These are phyloP conservation scores for Madurella mycetomatis DNA, from an alignment of 2,329 filamentous ascomycete species.

Conservation along the genomic window DNA sequence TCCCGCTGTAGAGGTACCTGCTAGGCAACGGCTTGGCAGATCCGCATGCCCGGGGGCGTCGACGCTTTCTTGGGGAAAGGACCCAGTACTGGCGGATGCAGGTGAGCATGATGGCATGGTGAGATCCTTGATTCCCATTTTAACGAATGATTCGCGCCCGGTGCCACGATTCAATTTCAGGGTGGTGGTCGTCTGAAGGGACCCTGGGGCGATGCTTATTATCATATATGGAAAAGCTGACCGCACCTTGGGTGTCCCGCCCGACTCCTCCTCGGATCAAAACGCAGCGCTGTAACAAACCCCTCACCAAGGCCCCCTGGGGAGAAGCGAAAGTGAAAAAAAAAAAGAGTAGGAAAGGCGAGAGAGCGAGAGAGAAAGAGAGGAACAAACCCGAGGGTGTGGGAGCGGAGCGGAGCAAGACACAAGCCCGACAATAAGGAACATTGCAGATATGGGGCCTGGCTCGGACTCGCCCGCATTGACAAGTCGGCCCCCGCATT, in stretches of 20 bases:
- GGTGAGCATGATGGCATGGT: conserved; percentile 2
- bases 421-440: too few species aligned
- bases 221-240: conserved; percentile 6
- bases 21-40: background rate
- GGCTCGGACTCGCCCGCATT: conserved; percentile 21
- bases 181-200: background rate
- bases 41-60: too few species aligned
- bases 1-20: conserved; percentile 5
- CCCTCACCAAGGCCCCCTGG: background rate
- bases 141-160: background rate
- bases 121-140: conserved; percentile 4
- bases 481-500: conserved; percentile 13
- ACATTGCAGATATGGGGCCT: conserved; percentile 14
- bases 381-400: background rate
- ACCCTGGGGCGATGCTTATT: background rate
- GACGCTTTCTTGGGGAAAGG: conserved; percentile 3
- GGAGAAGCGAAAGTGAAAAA: background rate
- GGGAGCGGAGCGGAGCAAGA: background rate
- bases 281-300: background rate
- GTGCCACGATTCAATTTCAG: background rate
- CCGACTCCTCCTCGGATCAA: background rate
- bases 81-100: conserved; percentile 3
- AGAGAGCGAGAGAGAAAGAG: background rate
- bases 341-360: background rate
- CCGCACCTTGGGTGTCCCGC: background rate